A percentile compares a stretch with the other conserved stretches of the same genome.
These are phyloP conservation scores for Komagataella mondaviorum DNA, from an alignment of 805 yeast genomes.

Conservation along the genomic window DNA sequence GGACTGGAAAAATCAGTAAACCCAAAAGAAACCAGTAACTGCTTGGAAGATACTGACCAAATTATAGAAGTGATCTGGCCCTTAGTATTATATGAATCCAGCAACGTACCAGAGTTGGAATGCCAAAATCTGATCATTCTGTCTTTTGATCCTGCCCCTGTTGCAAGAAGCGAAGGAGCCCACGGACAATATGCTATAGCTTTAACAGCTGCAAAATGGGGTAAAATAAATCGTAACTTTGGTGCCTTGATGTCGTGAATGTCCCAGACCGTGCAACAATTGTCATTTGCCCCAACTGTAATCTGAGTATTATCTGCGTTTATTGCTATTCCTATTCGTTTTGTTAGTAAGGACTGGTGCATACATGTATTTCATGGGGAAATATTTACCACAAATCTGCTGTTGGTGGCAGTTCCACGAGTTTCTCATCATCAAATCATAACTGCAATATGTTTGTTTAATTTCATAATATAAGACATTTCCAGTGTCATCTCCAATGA, in stretches of 20 bases:
- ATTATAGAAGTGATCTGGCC: slow-evolving; percentile 70
- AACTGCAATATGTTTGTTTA: slow-evolving; percentile 5
- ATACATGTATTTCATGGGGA: slow-evolving; percentile 9
- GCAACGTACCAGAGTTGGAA: slow-evolving; percentile 58
- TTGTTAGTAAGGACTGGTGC: neutral
- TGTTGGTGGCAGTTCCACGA: slow-evolving; percentile 35
- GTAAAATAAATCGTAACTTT: slow-evolving; percentile 29
- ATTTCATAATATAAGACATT: slow-evolving; percentile 29
- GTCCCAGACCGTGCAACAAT: slow-evolving; percentile 70
- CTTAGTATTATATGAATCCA: slow-evolving; percentile 39
- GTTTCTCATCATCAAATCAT: slow-evolving; percentile 11
- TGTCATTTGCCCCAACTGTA: slow-evolving; percentile 81
- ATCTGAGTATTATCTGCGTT: slow-evolving; percentile 38
- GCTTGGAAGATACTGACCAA: slow-evolving; percentile 58
- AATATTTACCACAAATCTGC: slow-evolving; percentile 40
- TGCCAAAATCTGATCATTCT: slow-evolving; percentile 82
- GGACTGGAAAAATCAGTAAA: slow-evolving; percentile 45
- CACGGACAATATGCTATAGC: slow-evolving; percentile 89
- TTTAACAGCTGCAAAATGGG: slow-evolving; percentile 79
- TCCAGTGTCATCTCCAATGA: slow-evolving; percentile 59
- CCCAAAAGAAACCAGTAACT: slow-evolving; percentile 73
- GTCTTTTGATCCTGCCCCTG: slow-evolving; percentile 87
- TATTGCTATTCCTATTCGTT: slow-evolving; percentile 40
- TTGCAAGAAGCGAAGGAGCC: slow-evolving; percentile 67
- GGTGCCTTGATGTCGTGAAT: slow-evolving; percentile 29